Conservation (phyloP, 2,329 filamentous ascomycete species). For the Calonectria naviculata region DNA sequence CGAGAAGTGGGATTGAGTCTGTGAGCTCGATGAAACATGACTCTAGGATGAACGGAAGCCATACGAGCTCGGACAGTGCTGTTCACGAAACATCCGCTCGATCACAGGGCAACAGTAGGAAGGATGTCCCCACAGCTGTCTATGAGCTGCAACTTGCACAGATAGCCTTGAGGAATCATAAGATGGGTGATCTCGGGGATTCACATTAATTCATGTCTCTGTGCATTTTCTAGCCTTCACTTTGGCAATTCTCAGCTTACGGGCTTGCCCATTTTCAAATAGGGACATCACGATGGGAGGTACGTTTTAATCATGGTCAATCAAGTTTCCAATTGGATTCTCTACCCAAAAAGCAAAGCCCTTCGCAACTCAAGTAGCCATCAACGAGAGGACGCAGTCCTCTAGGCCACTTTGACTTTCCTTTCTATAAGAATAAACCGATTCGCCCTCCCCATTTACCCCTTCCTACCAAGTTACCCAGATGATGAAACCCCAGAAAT, state of each 20-base stretch:
- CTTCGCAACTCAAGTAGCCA: slow-evolving; percentile 5
- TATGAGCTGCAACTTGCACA: too few relatives aligned
- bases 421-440: slow-evolving; percentile 16
- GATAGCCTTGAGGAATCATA: too few relatives aligned
- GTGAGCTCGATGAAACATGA: too few relatives aligned
- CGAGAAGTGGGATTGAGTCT: too few relatives aligned
- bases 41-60: too few relatives aligned
- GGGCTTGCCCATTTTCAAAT: background rate
- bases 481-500: slow-evolving; percentile 11
- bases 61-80: too few relatives aligned
- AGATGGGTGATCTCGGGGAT: too few relatives aligned
- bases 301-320: slow-evolving; percentile 4
- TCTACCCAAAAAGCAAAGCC: slow-evolving; percentile 21
- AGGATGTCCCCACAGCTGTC: too few relatives aligned
- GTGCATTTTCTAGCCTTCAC: too few relatives aligned
- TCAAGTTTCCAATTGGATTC: slow-evolving; percentile 11
- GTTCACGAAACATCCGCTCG: too few relatives aligned
- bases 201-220: too few relatives aligned
- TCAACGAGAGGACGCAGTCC: slow-evolving; percentile 5
- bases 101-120: too few relatives aligned
- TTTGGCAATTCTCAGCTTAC: background rate
- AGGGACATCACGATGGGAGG: background rate
- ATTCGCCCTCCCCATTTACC: slow-evolving; percentile 17
- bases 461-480: slow-evolving; percentile 7
- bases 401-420: slow-evolving; percentile 5